These are phyloP conservation scores for Epipyxis sp. DNA, from an alignment of 108 stramenopile species.

Conservation along the genomic window DNA sequence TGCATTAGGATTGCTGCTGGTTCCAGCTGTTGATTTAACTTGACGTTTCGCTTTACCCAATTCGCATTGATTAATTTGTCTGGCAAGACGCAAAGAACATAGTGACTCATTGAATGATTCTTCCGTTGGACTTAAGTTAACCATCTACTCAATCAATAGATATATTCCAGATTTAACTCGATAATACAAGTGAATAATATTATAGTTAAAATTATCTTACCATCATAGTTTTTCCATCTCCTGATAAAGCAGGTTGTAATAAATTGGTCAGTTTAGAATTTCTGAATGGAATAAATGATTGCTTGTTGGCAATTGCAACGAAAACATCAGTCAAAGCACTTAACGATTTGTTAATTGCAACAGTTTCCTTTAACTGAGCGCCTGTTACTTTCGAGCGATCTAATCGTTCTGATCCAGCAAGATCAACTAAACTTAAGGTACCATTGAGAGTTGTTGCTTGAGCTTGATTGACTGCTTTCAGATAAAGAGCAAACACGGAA, in stretches of 20 bases:
- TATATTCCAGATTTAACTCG: neutral
- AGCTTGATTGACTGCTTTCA: slow-evolving; percentile 79
- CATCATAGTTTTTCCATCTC: slow-evolving; percentile 93
- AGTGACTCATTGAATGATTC: slow-evolving; percentile 75
- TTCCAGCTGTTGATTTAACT: too few species aligned
- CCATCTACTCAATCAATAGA: slow-evolving; percentile 50
- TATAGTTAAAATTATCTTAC: too few species aligned
- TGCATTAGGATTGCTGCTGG: too few species aligned
- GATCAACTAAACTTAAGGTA: slow-evolving; percentile 90
- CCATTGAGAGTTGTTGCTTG: slow-evolving; percentile 77
- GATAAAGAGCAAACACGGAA: slow-evolving; percentile 95
- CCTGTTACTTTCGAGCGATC: slow-evolving; percentile 83
- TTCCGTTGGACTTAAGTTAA: slow-evolving; percentile 73
- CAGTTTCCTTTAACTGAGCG: slow-evolving; percentile 82
- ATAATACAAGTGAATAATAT: neutral
- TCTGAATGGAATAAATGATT: slow-evolving; percentile 4
- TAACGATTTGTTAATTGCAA: slow-evolving; percentile 76
- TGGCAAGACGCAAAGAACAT: slow-evolving; percentile 85
- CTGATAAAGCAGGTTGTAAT: slow-evolving; percentile 57
- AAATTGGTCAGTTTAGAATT: slow-evolving; percentile 29
- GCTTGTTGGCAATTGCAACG: slow-evolving; percentile 22
- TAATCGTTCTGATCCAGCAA: slow-evolving; percentile 94
- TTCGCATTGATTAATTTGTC: slow-evolving; percentile 58
- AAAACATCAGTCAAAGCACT: slow-evolving; percentile 21
- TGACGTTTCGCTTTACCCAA: slow-evolving; percentile 55